Base-by-base conservation (phyloP, 2,329 filamentous ascomycete species). In the Cladorrhinum sp. region DNA sequence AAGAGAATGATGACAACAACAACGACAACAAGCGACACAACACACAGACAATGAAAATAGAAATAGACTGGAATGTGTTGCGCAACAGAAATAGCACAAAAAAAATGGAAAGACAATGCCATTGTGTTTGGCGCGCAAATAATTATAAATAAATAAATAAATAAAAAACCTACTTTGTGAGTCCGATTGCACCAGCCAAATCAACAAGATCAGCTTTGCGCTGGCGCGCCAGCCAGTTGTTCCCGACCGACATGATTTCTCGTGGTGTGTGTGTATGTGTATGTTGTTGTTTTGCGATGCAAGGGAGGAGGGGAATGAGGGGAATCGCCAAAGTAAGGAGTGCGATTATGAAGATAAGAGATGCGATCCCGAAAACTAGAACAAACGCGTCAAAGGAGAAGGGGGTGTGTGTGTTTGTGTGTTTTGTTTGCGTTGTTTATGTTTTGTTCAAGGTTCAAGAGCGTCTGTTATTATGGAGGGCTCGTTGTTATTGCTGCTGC, bases 171-270 rank as follows among this genome's bases (percentile, higher is more conserved):
- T 85, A 96, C 92, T 90, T 84, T 72, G 85, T 82, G 58, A 94
- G 79, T 61, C 88, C 88, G 64, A 90, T 82, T 52, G 81, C 77
- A 66, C 90, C 84, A 62, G 91, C 91, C 64, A 96, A 81, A 65
- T 90, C 88, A 68, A 86, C 75, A 60, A 96, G 84, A 66, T 94
- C 91, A 69, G 81, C 82, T 82, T 96, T 96, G 79, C 90, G 88
- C 82, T 95, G 90, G 74, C 84, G 83, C 75, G 87, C 84, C 73
- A 96, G 82, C 86, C 90, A 96, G 68, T 86, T 85, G 72, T 88
- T 86, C 62, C 64, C 64, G 64, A 63, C 60, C 56, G 68, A 67
- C 67, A 69, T 69, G 55, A 28, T 64, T 54, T 10, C 58, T 48
- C 52, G 52, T 8, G 42, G 16, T 46, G 8, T n/a, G n/a, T n/a